Conservation (phyloP, 2,329 filamentous ascomycete species). For the Fusarium agapanthi region DNA sequence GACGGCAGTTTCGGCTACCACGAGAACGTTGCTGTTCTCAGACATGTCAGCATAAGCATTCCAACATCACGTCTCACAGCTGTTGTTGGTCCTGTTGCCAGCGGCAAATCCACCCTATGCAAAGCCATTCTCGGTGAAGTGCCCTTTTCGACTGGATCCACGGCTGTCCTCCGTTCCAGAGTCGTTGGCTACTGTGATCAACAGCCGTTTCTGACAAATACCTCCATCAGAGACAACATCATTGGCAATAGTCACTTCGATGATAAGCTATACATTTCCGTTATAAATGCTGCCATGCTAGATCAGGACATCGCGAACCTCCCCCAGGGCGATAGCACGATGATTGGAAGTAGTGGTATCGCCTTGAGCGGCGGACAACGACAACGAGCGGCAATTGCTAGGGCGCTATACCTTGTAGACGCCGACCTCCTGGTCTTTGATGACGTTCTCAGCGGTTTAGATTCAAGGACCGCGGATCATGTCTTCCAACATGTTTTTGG, state of each 20-base stretch:
- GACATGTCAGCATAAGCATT: conserved; percentile 15
- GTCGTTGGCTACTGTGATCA: conserved; percentile 46
- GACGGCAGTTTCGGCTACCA: conserved; percentile 36
- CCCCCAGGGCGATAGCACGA: conserved; percentile 48
- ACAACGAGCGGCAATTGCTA: conserved; percentile 51
- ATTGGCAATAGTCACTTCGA: conserved; percentile 46
- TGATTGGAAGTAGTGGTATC: conserved; percentile 51
- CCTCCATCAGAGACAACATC: conserved; percentile 49
- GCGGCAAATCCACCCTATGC: conserved; percentile 49
- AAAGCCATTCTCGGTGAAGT: conserved; percentile 48
- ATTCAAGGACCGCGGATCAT: conserved; percentile 53
- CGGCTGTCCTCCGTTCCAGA: not conserved
- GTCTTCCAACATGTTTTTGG: conserved; percentile 56
- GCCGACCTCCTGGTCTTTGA: conserved; percentile 54
- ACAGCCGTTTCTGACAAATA: conserved; percentile 46
- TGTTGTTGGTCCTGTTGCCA: conserved; percentile 48
- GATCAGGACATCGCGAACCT: conserved; percentile 43
- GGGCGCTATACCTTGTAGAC: conserved; percentile 53
- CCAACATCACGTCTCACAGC: conserved; percentile 40
- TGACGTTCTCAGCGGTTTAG: conserved; percentile 55
- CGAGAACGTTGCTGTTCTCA: conserved; percentile 22
- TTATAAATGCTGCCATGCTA: conserved; percentile 47
- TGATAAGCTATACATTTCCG: conserved; percentile 42
- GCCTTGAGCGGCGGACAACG: conserved; percentile 54
- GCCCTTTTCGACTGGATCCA: conserved; percentile 24